Evolutionary conservation across 202 grass and related monocot genomes (phyloP).

Genomic region (Eragrostis tef): DNA sequence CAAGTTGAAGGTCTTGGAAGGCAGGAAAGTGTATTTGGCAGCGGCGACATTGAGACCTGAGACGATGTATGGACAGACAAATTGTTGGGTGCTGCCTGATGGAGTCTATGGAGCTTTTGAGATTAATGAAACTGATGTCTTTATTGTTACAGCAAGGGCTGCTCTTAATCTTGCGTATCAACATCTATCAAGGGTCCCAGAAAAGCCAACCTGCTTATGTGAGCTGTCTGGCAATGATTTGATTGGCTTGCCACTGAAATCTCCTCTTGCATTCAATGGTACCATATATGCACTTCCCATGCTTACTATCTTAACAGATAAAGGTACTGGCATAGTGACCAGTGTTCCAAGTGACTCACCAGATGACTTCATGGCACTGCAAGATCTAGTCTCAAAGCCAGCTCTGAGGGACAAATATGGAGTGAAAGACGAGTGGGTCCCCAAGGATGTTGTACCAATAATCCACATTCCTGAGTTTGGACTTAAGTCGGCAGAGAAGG

Average conservation of each 20-base stretch:
- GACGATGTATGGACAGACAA: conserved; percentile 92
- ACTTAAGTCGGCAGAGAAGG: conserved; percentile 63
- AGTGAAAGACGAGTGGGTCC: conserved; percentile 87
- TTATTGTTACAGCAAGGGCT: conserved; percentile 73
- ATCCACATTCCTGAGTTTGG: conserved; percentile 77
- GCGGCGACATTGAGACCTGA: conserved; percentile 85
- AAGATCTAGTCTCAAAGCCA: conserved; percentile 71
- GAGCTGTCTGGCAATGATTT: conserved; percentile 76
- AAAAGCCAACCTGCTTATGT: conserved; percentile 73
- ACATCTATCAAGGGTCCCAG: conserved; percentile 60
- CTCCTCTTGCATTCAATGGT: conserved; percentile 74
- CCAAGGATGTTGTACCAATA: conserved; percentile 57
- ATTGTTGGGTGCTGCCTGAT: conserved; percentile 88
- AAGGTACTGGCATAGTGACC: conserved; percentile 86
- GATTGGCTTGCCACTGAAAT: conserved; percentile 75
- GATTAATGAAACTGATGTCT: conserved; percentile 87
- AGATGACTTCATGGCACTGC: conserved; percentile 80
- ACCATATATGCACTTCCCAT: conserved; percentile 84
- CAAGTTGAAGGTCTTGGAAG: conserved; percentile 76
- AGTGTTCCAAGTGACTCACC: conserved; percentile 96
- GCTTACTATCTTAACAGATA: conserved; percentile 81
- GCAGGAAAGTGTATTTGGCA: conserved; percentile 77
- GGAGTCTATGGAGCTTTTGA: conserved; percentile 84
- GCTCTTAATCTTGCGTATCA: conserved; percentile 91
- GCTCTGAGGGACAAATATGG: conserved; percentile 71